Conservation (phyloP, 495 filamentous ascomycete genomes). For the Pyrenula massariospora region DNA sequence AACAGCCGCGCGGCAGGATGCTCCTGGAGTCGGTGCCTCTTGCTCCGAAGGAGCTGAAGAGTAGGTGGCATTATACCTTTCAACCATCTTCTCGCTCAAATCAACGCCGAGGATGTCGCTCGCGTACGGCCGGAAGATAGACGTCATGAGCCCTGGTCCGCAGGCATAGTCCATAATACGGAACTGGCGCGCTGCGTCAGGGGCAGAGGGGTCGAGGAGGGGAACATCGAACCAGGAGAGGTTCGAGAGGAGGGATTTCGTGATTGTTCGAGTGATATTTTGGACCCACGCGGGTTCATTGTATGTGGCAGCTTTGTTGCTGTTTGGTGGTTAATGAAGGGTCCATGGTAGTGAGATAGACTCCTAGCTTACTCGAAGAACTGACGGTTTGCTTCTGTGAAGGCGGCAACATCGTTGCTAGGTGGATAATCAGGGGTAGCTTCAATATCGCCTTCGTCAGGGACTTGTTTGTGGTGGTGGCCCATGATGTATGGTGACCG, state of each 20-base stretch:
- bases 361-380: constrained; percentile 36
- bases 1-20: constrained; percentile 35
- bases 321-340: constrained; percentile 4
- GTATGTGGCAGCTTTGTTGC: constrained; percentile 24
- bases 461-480: constrained; percentile 3
- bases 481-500: not conserved
- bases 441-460: not conserved
- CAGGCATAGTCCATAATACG: constrained; percentile 66
- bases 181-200: constrained; percentile 33
- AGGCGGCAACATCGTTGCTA: constrained; percentile 22
- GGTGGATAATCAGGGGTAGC: too few relatives aligned
- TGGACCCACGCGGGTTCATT: constrained; percentile 27
- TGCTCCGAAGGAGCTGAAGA: not conserved
- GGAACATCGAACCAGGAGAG: constrained; percentile 52
- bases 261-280: constrained; percentile 18
- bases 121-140: constrained; percentile 49
- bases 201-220: constrained; percentile 20
- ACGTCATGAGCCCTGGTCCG: constrained; percentile 49
- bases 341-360: not conserved
- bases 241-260: constrained; percentile 33
- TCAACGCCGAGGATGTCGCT: constrained; percentile 53
- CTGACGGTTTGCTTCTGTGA: constrained; percentile 39
- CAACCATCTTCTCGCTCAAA: constrained; percentile 55
- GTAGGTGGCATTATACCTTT: constrained; percentile 38
- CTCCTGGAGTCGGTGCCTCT: constrained; percentile 17